A percentile compares a stretch with the other conserved stretches of the same genome.
Conservation (phyloP, 163 green algal species). For the Prototheca wickerhamii region DNA sequence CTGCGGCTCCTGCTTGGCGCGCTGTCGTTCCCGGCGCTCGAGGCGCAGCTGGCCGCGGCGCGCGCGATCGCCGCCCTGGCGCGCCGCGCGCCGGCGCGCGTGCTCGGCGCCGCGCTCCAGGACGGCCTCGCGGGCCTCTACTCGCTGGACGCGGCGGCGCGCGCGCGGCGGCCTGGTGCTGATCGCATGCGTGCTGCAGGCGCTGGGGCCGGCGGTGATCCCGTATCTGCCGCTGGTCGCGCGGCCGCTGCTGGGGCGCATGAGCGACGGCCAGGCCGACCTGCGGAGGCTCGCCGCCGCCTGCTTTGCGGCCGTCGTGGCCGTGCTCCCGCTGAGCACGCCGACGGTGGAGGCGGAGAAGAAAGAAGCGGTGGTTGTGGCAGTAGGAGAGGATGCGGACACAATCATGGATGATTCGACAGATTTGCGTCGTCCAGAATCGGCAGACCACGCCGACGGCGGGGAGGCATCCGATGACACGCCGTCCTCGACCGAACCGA, state of each 20-base stretch:
- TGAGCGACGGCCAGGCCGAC: slow-evolving; percentile 59
- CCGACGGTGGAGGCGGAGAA: not conserved
- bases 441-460: no score
- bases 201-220: slow-evolving; percentile 28
- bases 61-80: slow-evolving; percentile 38
- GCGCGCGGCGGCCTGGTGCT: no score
- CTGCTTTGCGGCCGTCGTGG: slow-evolving; percentile 76
- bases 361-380: no score
- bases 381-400: no score
- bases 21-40: slow-evolving; percentile 36
- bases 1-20: slow-evolving; percentile 20
- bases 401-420: no score
- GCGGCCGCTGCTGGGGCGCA: slow-evolving; percentile 80
- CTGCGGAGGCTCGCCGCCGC: slow-evolving; percentile 55
- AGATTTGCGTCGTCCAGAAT: no score
- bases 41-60: slow-evolving; percentile 42
- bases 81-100: slow-evolving; percentile 2
- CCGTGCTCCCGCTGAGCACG: slow-evolving; percentile 87
- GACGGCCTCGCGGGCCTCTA: no score
- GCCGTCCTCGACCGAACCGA: no score
- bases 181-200: no score
- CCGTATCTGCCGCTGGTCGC: slow-evolving; percentile 76
- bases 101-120: slow-evolving; percentile 46
- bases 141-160: no score
- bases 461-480: no score